Evolutionary conservation across 1,139 yeast genomes (phyloP).

Genomic region (Pichia sp.): DNA sequence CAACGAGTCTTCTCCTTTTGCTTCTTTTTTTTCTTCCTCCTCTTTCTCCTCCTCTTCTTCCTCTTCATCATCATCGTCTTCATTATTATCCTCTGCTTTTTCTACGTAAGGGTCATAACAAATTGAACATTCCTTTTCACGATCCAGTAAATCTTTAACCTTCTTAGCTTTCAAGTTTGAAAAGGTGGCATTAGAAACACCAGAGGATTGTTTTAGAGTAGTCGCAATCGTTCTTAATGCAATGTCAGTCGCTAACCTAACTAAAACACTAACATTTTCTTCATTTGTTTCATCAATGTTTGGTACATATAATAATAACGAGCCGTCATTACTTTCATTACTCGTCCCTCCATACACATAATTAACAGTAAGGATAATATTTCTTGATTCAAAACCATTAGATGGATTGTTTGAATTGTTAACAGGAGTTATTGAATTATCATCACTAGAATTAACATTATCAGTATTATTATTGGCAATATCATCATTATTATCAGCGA

Average conservation of each 20-base stretch:
- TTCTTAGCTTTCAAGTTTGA: slow-evolving; percentile 36
- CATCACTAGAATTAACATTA: no score
- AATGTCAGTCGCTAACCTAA: slow-evolving; percentile 62
- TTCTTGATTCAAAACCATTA: slow-evolving; percentile 25
- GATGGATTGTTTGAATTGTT: neutral
- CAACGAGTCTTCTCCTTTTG: neutral
- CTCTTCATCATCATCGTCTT: slow-evolving; percentile 16
- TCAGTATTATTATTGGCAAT: slow-evolving; percentile 1
- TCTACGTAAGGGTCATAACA: slow-evolving; percentile 54
- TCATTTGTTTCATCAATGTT: slow-evolving; percentile 54
- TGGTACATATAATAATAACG: slow-evolving; percentile 56
- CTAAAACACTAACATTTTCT: slow-evolving; percentile 47
- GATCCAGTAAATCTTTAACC: slow-evolving; percentile 30
- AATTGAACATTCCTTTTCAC: slow-evolving; percentile 49
- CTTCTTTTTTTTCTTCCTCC: slow-evolving; percentile 15
- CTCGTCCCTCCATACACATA: slow-evolving; percentile 30
- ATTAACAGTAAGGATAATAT: slow-evolving; percentile 34
- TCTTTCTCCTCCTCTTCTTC: slow-evolving; percentile 11
- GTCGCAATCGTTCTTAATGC: slow-evolving; percentile 57
- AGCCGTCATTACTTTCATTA: slow-evolving; percentile 32
- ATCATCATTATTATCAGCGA: neutral
- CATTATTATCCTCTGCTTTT: slow-evolving; percentile 11
- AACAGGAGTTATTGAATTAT: neutral
- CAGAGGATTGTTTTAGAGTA: slow-evolving; percentile 37
- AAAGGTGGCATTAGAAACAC: slow-evolving; percentile 49